Percentiles rank a stretch among this genome's conserved stretches.
Conservation (phyloP, 495 filamentous ascomycete species). For the Penicillium subrubescens region DNA sequence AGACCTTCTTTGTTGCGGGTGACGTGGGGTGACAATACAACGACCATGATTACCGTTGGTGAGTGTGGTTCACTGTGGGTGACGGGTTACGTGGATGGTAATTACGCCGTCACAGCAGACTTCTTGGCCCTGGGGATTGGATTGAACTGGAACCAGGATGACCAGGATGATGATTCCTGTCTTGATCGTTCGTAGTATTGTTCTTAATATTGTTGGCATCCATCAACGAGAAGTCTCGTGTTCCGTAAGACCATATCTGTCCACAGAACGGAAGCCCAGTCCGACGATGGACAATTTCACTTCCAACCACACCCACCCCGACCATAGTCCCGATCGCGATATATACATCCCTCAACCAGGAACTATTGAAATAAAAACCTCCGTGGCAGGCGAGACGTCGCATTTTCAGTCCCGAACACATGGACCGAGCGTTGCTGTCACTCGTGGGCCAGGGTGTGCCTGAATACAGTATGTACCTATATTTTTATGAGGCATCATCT, state of each 20-base stretch:
- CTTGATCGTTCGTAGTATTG: background rate
- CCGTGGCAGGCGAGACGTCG: conserved; percentile 5
- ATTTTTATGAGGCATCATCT: conserved; percentile 22
- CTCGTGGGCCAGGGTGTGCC: background rate
- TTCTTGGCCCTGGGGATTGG: background rate
- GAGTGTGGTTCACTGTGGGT: background rate
- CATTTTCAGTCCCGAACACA: conserved; percentile 18
- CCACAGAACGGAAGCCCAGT: background rate
- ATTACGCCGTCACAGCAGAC: background rate
- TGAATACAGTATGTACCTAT: background rate
- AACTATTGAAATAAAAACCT: conserved; percentile 1
- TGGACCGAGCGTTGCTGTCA: conserved; percentile 25
- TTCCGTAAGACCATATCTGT: background rate
- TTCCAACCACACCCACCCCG: background rate
- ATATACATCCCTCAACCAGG: background rate
- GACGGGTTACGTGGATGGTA: background rate
- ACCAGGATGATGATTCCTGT: background rate
- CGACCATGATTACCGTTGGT: background rate
- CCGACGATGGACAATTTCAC: background rate
- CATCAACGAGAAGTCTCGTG: background rate
- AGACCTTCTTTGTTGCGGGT: conserved; percentile 16
- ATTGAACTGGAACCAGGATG: too few species aligned
- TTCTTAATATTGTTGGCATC: background rate
- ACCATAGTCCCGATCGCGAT: background rate
- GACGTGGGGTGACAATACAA: conserved; percentile 12